These are phyloP conservation scores for Ustilago hordei DNA, from an alignment of 1,284 basidiomycete species.

Conservation along the genomic window DNA sequence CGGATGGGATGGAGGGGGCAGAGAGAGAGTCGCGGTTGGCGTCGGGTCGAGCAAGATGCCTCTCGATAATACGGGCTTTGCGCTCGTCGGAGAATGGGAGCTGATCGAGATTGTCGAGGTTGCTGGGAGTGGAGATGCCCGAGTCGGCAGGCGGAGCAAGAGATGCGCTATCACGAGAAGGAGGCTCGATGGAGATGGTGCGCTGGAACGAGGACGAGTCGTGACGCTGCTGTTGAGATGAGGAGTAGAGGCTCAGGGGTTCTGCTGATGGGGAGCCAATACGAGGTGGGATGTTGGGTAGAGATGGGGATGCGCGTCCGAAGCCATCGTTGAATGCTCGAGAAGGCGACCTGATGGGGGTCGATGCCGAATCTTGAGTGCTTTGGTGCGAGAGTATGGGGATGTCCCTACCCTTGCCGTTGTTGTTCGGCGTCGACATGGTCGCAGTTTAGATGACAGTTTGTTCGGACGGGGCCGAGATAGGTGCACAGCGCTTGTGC, in stretches of 20 bases:
- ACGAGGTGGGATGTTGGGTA: constrained; percentile 58
- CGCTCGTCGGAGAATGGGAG: constrained; percentile 63
- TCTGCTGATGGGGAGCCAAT: constrained; percentile 52
- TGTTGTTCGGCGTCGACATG: constrained; percentile 44
- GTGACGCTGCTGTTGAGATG: constrained; percentile 43
- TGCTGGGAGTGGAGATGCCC: constrained; percentile 51
- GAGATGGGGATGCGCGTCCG: constrained; percentile 38
- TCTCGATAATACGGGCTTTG: constrained; percentile 61
- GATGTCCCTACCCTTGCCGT: constrained; percentile 44
- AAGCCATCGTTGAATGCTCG: constrained; percentile 30
- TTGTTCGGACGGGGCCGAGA: neutral
- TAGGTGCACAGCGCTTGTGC: no score
- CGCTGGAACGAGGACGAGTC: constrained; percentile 35
- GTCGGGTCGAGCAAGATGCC: constrained; percentile 52
- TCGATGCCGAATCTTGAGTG: constrained; percentile 16
- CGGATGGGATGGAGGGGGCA: constrained; percentile 35
- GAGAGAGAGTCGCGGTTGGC: constrained; percentile 48
- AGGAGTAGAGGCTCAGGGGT: constrained; percentile 35
- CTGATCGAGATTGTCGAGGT: constrained; percentile 55
- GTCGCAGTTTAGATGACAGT: neutral
- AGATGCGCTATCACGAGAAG: constrained; percentile 41
- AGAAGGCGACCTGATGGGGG: constrained; percentile 41
- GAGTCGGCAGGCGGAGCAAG: constrained; percentile 47
- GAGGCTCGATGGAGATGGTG: constrained; percentile 34
- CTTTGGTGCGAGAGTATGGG: constrained; percentile 14